A percentile compares a stretch with the other conserved stretches of the same genome.
phyloP scores from a whole-genome alignment of 768 basidiomycete genomes.

The Peribolospora baueri region DNA sequence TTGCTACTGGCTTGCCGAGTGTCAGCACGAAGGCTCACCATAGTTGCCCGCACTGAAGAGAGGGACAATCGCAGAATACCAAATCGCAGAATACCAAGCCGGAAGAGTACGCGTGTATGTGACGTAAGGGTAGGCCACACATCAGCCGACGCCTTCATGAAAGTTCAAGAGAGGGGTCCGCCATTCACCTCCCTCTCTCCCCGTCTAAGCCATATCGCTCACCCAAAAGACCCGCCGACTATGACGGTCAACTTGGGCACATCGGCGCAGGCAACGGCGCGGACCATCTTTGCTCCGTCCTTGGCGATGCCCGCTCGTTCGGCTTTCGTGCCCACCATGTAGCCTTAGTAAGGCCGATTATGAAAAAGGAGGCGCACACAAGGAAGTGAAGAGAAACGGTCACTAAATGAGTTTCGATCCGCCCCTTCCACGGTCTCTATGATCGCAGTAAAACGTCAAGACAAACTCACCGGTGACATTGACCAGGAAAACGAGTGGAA shows the following conservation, averaged over 20 bases:
- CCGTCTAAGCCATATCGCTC: not conserved
- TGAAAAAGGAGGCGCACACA: no score
- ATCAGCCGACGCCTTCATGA: no score
- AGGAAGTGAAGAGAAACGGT: no score
- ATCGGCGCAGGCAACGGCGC: slow-evolving; percentile 76
- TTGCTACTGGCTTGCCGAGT: not conserved
- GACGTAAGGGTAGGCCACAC: no score
- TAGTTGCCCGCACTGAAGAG: slow-evolving; percentile 53
- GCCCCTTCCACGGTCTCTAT: no score
- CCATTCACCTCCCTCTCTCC: no score
- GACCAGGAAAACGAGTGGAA: slow-evolving; percentile 76
- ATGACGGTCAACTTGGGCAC: slow-evolving; percentile 84
- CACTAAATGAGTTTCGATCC: no score
- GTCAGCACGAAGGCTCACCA: slow-evolving; percentile 23
- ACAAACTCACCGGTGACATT: slow-evolving; percentile 52
- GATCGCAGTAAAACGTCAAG: no score
- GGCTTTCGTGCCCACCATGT: slow-evolving; percentile 92
- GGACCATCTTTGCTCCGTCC: slow-evolving; percentile 92
- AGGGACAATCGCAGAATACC: not conserved
- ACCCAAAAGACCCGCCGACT: slow-evolving; percentile 74
- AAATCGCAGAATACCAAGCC: not conserved
- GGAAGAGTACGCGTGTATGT: not conserved
- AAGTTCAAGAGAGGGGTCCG: no score
- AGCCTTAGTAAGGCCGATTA: slow-evolving; percentile 26
- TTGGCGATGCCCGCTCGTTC: slow-evolving; percentile 73